Percentiles rank a stretch among this genome's conserved stretches.
phyloP scores from a whole-genome alignment of 2,329 filamentous ascomycete genomes.

The Bipolaris sorokiniana region DNA sequence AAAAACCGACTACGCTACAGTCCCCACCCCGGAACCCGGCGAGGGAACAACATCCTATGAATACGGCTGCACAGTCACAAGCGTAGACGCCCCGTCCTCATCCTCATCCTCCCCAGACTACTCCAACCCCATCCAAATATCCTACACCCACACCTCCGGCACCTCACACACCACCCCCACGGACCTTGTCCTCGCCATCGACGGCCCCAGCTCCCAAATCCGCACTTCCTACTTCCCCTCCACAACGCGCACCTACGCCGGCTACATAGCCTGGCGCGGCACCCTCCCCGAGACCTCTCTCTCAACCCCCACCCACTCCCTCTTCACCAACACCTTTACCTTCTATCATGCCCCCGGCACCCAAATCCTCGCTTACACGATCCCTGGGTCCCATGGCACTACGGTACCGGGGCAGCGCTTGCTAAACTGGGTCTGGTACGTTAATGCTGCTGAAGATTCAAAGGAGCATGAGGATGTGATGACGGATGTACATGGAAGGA shows the following conservation, averaged over 20 bases:
- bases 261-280: slow-evolving; percentile 39
- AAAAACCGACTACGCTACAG: slow-evolving; percentile 27
- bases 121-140: slow-evolving; percentile 11
- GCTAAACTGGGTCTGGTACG: slow-evolving; percentile 58
- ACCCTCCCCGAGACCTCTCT: slow-evolving; percentile 30
- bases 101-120: slow-evolving; percentile 1
- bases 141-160: slow-evolving; percentile 19
- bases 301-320: slow-evolving; percentile 18
- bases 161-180: slow-evolving; percentile 9
- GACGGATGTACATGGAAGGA: slow-evolving; percentile 50
- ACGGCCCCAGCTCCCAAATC: slow-evolving; percentile 34
- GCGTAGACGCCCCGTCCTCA: slow-evolving; percentile 12
- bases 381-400: slow-evolving; percentile 51
- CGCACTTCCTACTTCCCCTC: slow-evolving; percentile 23
- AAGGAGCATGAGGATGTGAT: slow-evolving; percentile 49
- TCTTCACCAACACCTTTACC: slow-evolving; percentile 26
- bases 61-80: slow-evolving; percentile 26
- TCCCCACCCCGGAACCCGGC: slow-evolving; percentile 14
- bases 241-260: slow-evolving; percentile 30
- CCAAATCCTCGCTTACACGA: slow-evolving; percentile 46
- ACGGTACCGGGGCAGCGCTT: slow-evolving; percentile 48
- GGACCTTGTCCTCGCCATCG: slow-evolving; percentile 34
- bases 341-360: slow-evolving; percentile 27
- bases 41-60: slow-evolving; percentile 26
- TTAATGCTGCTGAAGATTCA: slow-evolving; percentile 46